A percentile compares a stretch with the other conserved stretches of the same genome.
Conservation (phyloP, 2,329 filamentous ascomycete genomes). For the Aureobasidium sp. region DNA sequence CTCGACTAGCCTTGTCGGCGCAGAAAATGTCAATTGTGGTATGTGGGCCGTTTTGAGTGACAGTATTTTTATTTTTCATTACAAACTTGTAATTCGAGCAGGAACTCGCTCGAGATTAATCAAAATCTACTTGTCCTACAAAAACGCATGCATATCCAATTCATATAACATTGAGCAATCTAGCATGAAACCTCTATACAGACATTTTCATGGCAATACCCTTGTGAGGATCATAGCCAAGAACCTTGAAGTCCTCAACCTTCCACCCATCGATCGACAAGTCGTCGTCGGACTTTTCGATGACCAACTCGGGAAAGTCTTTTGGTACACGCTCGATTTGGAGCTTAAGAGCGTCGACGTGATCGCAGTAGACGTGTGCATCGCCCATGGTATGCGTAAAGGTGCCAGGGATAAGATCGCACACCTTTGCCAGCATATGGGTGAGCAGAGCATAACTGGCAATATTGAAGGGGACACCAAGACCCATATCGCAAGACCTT, state of each 20-base stretch:
- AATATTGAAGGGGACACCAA: constrained; percentile 97
- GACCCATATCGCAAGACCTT: constrained; percentile 90
- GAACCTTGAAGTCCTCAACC: constrained; percentile 76
- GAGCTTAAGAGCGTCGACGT: constrained; percentile 75
- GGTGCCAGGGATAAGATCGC: constrained; percentile 74
- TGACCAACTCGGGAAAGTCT: constrained; percentile 71
- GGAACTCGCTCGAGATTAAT: too few relatives aligned
- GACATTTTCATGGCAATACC: constrained; percentile 98
- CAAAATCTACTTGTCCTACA: background rate
- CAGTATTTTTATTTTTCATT: too few relatives aligned
- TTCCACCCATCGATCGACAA: constrained; percentile 87
- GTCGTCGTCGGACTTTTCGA: constrained; percentile 54
- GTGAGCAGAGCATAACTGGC: constrained; percentile 89
- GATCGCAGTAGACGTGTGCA: constrained; percentile 92
- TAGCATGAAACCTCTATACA: constrained; percentile 46
- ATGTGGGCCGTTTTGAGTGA: too few relatives aligned
- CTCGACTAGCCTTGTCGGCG: too few relatives aligned
- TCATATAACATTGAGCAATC: background rate
- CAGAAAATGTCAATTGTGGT: too few relatives aligned
- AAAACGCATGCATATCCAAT: background rate
- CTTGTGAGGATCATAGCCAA: constrained; percentile 87
- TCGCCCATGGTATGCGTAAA: constrained; percentile 96
- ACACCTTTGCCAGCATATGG: constrained; percentile 88
- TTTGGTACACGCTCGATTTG: constrained; percentile 76
- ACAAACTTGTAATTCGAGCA: too few relatives aligned